Conservation (phyloP, 2,329 filamentous ascomycete species). For the Sclerotinia minor region DNA sequence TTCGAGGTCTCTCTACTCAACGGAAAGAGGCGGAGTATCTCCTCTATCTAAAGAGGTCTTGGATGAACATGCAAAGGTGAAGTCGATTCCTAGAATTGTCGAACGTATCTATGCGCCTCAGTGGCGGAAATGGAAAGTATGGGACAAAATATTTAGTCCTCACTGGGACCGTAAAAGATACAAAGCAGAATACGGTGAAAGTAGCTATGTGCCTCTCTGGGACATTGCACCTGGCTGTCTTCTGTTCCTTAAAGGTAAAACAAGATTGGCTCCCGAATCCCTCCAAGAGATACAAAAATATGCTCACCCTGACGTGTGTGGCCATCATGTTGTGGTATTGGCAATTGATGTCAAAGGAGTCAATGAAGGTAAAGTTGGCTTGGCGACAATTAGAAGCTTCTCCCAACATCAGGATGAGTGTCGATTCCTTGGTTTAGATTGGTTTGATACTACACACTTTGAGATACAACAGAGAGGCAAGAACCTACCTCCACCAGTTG, state of each 20-base stretch:
- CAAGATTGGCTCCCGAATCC: background rate
- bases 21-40: background rate
- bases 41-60: background rate
- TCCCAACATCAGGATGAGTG: background rate
- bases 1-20: background rate
- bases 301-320: background rate
- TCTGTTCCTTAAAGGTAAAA: background rate
- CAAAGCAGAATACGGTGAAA: fast-evolving
- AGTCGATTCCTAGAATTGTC: background rate
- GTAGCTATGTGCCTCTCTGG: conserved; percentile 20
- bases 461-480: background rate
- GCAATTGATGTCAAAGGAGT: conserved; percentile 1
- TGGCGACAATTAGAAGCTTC: background rate
- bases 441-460: conserved; percentile 7
- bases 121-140: conserved; percentile 21
- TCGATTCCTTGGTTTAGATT: conserved; percentile 1
- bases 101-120: background rate
- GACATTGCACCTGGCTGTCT: conserved; percentile 21
- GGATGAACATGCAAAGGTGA: background rate
- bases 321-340: conserved; percentile 14
- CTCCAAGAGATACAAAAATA: background rate
- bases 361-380: background rate
- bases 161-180: conserved; percentile 6
- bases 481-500: background rate
- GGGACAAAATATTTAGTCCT: conserved; percentile 17